A percentile compares a stretch with the other conserved stretches of the same genome.
These are phyloP conservation scores for Arachis monticola DNA, from an alignment of 331 rosid genomes.

Conservation along the genomic window DNA sequence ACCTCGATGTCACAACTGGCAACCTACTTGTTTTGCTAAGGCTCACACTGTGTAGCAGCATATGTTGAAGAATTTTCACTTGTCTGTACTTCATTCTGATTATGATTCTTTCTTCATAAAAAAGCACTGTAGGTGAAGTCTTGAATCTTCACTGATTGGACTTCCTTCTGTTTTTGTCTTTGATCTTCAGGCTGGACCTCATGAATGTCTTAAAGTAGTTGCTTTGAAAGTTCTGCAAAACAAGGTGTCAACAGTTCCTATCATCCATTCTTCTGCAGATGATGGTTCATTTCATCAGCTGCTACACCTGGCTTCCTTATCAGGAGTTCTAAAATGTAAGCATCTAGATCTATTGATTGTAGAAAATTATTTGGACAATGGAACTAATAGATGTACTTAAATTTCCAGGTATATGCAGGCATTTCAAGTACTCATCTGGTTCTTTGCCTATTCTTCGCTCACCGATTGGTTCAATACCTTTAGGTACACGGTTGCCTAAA, in stretches of 20 bases:
- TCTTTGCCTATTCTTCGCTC: constrained; percentile 83
- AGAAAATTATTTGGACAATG: constrained; percentile 41
- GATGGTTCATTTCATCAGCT: constrained; percentile 61
- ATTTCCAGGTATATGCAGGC: constrained; percentile 82
- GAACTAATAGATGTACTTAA: constrained; percentile 48
- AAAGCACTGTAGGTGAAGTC: constrained; percentile 30
- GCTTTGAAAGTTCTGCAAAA: constrained; percentile 64
- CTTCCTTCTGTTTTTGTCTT: constrained; percentile 21
- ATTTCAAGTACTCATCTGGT: constrained; percentile 68
- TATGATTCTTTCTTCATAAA: constrained; percentile 13
- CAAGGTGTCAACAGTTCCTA: constrained; percentile 57
- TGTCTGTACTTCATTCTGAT: constrained; percentile 21
- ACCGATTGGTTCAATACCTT: constrained; percentile 72
- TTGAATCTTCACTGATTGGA: constrained; percentile 20
- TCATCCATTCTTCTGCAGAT: constrained; percentile 51
- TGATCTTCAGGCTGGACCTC: constrained; percentile 58
- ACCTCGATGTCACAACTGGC: too few relatives aligned
- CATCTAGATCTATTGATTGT: constrained; percentile 30
- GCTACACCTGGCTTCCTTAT: constrained; percentile 61
- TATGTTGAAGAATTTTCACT: constrained; percentile 31
- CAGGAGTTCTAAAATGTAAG: constrained; percentile 65
- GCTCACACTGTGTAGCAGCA: not conserved
- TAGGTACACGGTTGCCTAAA: constrained; percentile 87
- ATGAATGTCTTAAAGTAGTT: constrained; percentile 57
- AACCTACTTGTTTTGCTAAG: too few relatives aligned